These are phyloP conservation scores for Fraxinus quadrangulata DNA, from an alignment of 257 asterid genomes.

Conservation along the genomic window DNA sequence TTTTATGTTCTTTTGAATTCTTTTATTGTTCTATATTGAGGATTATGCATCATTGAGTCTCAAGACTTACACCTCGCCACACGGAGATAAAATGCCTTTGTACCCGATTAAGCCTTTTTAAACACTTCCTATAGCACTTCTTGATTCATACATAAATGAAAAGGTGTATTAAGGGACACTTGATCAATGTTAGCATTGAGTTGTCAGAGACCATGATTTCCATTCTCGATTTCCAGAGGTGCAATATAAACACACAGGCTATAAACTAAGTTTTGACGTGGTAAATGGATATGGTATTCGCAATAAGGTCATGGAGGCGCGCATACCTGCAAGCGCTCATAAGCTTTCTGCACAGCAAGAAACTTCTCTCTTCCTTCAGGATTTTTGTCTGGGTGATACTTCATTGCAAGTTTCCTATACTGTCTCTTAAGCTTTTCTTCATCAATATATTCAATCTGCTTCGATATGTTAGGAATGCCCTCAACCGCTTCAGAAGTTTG, in stretches of 20 bases:
- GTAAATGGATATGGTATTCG: constrained; percentile 17
- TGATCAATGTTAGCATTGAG: neutral
- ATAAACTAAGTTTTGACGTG: neutral
- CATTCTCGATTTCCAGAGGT: neutral
- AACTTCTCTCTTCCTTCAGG: constrained; percentile 98
- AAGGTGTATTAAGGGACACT: neutral
- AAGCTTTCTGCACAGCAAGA: constrained; percentile 97
- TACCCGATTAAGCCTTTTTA: too few relatives aligned
- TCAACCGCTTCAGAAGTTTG: constrained; percentile 40
- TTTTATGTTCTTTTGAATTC: too few relatives aligned
- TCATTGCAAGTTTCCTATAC: constrained; percentile 96
- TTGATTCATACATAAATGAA: neutral
- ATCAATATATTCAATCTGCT: constrained; percentile 86
- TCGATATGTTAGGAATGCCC: constrained; percentile 63
- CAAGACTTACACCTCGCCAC: too few relatives aligned
- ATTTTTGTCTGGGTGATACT: constrained; percentile 97
- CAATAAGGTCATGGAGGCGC: constrained; percentile 22
- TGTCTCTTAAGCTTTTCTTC: constrained; percentile 99
- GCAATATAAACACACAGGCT: neutral
- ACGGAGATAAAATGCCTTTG: too few relatives aligned
- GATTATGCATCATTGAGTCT: too few relatives aligned
- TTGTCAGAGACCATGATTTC: neutral
- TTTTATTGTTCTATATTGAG: too few relatives aligned
- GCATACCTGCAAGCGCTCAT: constrained; percentile 94
- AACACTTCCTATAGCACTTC: neutral